phyloP scores from a whole-genome alignment of 176 grass and related monocot species.

The Oryza punctata region DNA sequence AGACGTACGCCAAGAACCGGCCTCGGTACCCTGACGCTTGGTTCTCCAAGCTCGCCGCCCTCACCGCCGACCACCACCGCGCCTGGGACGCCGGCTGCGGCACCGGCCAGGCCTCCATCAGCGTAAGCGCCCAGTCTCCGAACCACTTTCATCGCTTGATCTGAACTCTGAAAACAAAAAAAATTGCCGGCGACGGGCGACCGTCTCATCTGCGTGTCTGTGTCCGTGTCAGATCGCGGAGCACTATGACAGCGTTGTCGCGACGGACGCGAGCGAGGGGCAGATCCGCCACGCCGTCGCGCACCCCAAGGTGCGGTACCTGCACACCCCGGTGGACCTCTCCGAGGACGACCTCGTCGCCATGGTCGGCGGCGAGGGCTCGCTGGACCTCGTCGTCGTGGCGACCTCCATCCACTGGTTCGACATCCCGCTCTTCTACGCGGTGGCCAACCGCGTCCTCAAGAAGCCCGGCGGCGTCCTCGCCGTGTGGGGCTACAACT shows the following conservation, averaged over 20 bases:
- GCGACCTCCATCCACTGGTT: conserved; percentile 82
- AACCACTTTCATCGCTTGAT: not conserved
- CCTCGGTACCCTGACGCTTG: conserved; percentile 61
- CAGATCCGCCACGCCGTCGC: conserved; percentile 47
- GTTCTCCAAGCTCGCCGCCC: conserved; percentile 56
- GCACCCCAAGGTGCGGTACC: conserved; percentile 58
- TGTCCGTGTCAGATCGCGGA: conserved; percentile 47
- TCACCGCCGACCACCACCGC: conserved; percentile 47
- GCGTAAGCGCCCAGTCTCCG: conserved; percentile 32
- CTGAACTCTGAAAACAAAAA: not conserved
- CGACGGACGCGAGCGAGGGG: conserved; percentile 65
- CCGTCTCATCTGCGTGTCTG: not conserved
- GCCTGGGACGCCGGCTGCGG: conserved; percentile 70
- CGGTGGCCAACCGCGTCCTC: conserved; percentile 55
- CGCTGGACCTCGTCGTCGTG: conserved; percentile 63
- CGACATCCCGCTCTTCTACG: conserved; percentile 75
- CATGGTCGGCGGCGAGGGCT: conserved; percentile 66
- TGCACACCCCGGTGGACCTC: conserved; percentile 63
- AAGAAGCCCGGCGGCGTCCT: conserved; percentile 70
- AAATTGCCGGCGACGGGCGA: not conserved
- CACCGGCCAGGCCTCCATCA: conserved; percentile 57
- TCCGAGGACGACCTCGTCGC: conserved; percentile 59
- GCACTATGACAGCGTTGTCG: conserved; percentile 66
- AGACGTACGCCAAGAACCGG: conserved; percentile 53
- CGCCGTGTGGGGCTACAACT: conserved; percentile 70